Evolutionary conservation across 106 monocot genomes (phyloP).

Genomic region (Apostasia ramifera): DNA sequence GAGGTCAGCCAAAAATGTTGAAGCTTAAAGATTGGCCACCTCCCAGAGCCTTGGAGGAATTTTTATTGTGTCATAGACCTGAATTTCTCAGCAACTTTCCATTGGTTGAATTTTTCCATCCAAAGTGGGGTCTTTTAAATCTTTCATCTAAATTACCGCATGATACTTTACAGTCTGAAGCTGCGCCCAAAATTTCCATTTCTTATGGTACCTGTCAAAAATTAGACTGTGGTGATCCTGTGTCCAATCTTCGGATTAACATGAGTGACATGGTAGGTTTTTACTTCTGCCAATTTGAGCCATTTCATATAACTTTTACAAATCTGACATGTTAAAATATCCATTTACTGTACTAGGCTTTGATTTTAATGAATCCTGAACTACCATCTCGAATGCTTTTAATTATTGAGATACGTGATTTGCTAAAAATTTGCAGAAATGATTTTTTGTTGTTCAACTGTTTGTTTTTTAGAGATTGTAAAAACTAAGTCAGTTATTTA

Average conservation of each 20-base stretch:
- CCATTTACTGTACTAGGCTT: too few species aligned
- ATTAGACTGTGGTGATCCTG: conserved; percentile 39
- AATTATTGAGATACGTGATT: too few species aligned
- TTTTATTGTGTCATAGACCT: conserved; percentile 76
- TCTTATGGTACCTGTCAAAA: conserved; percentile 56
- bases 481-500: too few species aligned
- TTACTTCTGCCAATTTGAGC: background rate
- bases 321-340: too few species aligned
- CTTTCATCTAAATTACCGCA: conserved; percentile 80
- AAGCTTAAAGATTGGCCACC: conserved; percentile 87
- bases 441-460: too few species aligned
- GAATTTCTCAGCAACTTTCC: conserved; percentile 84
- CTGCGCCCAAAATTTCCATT: conserved; percentile 68
- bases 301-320: background rate
- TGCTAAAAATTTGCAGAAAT: too few species aligned
- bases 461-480: too few species aligned
- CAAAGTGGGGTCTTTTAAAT: conserved; percentile 81
- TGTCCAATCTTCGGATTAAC: conserved; percentile 66
- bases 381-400: too few species aligned
- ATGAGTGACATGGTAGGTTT: conserved; percentile 81
- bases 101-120: conserved; percentile 85
- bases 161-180: conserved; percentile 57
- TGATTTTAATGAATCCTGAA: too few species aligned
- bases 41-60: conserved; percentile 65
- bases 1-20: conserved; percentile 44